phyloP scores from a whole-genome alignment of 441 rosid genomes.

The Euphorbia schlechtendalii region DNA sequence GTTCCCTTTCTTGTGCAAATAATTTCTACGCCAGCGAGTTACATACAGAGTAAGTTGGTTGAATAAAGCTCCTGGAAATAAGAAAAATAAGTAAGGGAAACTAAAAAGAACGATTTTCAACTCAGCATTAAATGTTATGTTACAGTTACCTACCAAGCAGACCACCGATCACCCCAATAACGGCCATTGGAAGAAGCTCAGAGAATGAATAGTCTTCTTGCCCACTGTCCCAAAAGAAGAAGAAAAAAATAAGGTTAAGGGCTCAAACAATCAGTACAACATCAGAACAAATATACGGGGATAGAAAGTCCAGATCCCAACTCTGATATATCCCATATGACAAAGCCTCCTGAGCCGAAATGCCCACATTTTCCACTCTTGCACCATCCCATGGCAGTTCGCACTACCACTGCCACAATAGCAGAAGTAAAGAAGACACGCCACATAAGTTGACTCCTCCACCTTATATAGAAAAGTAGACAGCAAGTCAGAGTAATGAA shows the following conservation, averaged over 20 bases:
- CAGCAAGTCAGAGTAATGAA: slow-evolving; percentile 14
- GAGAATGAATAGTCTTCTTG: slow-evolving; percentile 92
- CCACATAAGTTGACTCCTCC: slow-evolving; percentile 99
- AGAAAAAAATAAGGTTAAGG: neutral
- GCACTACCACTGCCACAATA: slow-evolving; percentile 94
- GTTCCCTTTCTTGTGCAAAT: slow-evolving; percentile 78
- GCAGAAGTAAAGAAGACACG: slow-evolving; percentile 99
- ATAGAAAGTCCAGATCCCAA: slow-evolving; percentile 34
- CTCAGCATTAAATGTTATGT: slow-evolving; percentile 3
- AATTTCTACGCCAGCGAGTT: slow-evolving; percentile 83
- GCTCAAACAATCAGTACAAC: slow-evolving; percentile 21
- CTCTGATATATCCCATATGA: slow-evolving; percentile 97
- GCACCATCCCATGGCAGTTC: slow-evolving; percentile 97
- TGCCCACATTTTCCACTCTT: slow-evolving; percentile 94
- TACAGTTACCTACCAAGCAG: slow-evolving; percentile 53
- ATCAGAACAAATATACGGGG: slow-evolving; percentile 6
- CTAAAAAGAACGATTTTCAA: neutral
- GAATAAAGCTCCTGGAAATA: slow-evolving; percentile 76
- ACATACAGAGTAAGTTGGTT: slow-evolving; percentile 83
- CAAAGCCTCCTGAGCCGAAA: slow-evolving; percentile 95
- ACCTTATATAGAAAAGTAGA: slow-evolving; percentile 48
- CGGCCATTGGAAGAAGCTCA: slow-evolving; percentile 94
- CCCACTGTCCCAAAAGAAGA: slow-evolving; percentile 45
- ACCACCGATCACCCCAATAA: slow-evolving; percentile 92
- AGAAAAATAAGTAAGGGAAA: slow-evolving; percentile 10